Conservation (phyloP, 768 basidiomycete genomes). For the Sporobolomyces phaffii region DNA sequence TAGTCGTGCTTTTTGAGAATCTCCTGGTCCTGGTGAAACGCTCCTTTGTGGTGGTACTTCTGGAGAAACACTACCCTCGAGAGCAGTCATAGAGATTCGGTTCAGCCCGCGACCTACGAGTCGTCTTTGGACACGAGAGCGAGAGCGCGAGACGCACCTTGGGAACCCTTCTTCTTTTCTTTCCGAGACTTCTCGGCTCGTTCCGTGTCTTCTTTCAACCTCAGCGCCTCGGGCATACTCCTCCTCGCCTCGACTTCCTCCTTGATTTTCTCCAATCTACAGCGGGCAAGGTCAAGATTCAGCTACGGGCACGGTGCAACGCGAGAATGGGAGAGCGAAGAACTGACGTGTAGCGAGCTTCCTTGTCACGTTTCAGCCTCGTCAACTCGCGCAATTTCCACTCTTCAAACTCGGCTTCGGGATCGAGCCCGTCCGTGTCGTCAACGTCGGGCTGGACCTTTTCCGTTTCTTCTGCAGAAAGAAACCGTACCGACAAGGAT, state of each 20-base stretch:
- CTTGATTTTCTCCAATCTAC: conserved; percentile 66
- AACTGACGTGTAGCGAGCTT: conserved; percentile 60
- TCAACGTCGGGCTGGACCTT: conserved; percentile 79
- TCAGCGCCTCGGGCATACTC: conserved; percentile 85
- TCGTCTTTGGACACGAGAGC: not conserved
- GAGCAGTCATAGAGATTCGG: conserved; percentile 44
- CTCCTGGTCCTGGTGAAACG: conserved; percentile 95
- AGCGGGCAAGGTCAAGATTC: no score
- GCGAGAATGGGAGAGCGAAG: not conserved
- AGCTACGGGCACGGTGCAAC: not conserved
- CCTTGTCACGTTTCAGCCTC: conserved; percentile 90
- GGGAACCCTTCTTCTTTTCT: conserved; percentile 55
- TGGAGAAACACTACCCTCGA: conserved; percentile 67
- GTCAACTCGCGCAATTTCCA: conserved; percentile 90
- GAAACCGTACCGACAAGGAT: no score
- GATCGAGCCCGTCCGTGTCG: conserved; percentile 89
- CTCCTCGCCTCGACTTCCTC: conserved; percentile 87
- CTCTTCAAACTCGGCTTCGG: conserved; percentile 82
- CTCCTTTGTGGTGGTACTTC: conserved; percentile 99
- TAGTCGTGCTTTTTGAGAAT: conserved; percentile 76
- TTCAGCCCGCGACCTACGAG: not conserved
- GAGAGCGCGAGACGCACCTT: conserved; percentile 23
- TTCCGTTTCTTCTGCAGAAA: conserved; percentile 89
- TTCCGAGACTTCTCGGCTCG: conserved; percentile 72
- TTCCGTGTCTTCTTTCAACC: conserved; percentile 85